Percentiles rank a stretch among this genome's conserved stretches.
These are phyloP conservation scores for Gilbertella persicaria DNA, from an alignment of 371 early-diverging fungal species.

Conservation along the genomic window DNA sequence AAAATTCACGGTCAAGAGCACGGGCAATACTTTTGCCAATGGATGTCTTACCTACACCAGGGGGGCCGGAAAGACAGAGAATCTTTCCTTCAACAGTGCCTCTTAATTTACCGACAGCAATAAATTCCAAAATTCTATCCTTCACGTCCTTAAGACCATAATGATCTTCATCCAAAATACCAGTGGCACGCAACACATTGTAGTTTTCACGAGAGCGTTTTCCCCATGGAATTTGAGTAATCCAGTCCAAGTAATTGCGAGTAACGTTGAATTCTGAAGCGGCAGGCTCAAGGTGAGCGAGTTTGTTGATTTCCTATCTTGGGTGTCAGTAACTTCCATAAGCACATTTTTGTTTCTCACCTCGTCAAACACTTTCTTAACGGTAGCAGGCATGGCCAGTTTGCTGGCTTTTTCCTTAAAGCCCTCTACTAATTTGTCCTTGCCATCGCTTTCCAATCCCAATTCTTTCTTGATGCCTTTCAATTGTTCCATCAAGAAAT, in stretches of 20 bases:
- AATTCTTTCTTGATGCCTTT: conserved; percentile 98
- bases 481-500: conserved; percentile 97
- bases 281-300: conserved; percentile 92
- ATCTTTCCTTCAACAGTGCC: conserved; percentile 97
- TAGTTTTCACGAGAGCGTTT: conserved; percentile 86
- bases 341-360: conserved; percentile 3
- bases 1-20: conserved; percentile 92
- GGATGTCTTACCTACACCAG: conserved; percentile 97
- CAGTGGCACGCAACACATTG: conserved; percentile 78
- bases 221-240: conserved; percentile 97
- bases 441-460: conserved; percentile 95
- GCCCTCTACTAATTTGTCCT: conserved; percentile 92
- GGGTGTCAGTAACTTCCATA: too few relatives aligned
- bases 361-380: conserved; percentile 95
- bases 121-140: conserved; percentile 96
- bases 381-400: conserved; percentile 88
- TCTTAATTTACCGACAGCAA: conserved; percentile 95
- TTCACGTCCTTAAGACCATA: conserved; percentile 99
- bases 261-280: conserved; percentile 97
- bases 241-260: conserved; percentile 96
- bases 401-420: conserved; percentile 84
- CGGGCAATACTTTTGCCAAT: conserved; percentile 97
- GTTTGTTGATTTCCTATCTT: conserved; percentile 94
- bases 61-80: conserved; percentile 94
- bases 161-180: conserved; percentile 95